Evolutionary conservation across 2,329 filamentous ascomycete genomes (phyloP).

Genomic region (Talaromyces albobiverticillius): DNA sequence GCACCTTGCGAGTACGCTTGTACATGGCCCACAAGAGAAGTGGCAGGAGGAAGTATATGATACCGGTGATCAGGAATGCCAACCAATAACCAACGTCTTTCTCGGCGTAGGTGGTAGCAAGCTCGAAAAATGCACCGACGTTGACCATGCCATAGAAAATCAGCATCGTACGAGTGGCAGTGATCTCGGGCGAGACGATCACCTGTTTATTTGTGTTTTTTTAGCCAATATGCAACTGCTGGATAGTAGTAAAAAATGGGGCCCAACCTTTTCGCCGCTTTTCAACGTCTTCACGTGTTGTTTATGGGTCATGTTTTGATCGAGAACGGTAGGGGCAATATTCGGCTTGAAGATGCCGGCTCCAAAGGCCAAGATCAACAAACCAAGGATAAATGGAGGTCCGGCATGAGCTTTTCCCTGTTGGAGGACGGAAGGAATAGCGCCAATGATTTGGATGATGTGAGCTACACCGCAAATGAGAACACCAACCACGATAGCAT

Average conservation of each 20-base stretch:
- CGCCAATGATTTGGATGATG: conserved; percentile 55
- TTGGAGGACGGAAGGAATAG: conserved; percentile 41
- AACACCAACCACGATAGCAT: conserved; percentile 66
- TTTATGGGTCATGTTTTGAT: conserved; percentile 62
- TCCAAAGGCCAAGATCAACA: conserved; percentile 38
- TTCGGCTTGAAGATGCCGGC: conserved; percentile 63
- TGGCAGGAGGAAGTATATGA: conserved; percentile 37
- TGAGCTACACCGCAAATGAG: conserved; percentile 56
- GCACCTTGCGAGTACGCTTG: conserved; percentile 30
- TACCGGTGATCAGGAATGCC: conserved; percentile 27
- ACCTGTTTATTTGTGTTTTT: conserved; percentile 27
- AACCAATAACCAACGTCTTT: conserved; percentile 62
- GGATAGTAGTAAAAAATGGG: background rate
- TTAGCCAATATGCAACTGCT: background rate
- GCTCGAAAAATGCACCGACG: conserved; percentile 59
- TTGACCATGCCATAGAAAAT: conserved; percentile 75
- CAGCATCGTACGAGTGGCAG: conserved; percentile 63
- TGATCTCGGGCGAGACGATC: conserved; percentile 68
- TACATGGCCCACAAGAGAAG: conserved; percentile 32
- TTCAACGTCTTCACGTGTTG: conserved; percentile 56
- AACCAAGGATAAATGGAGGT: conserved; percentile 39
- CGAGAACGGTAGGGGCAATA: conserved; percentile 68
- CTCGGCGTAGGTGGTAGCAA: conserved; percentile 70
- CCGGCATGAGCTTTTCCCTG: conserved; percentile 29
- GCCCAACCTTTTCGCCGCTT: conserved; percentile 56